A percentile compares a stretch with the other conserved stretches of the same genome.
phyloP scores from a whole-genome alignment of 495 filamentous ascomycete species.

The Neurospora intermedia region DNA sequence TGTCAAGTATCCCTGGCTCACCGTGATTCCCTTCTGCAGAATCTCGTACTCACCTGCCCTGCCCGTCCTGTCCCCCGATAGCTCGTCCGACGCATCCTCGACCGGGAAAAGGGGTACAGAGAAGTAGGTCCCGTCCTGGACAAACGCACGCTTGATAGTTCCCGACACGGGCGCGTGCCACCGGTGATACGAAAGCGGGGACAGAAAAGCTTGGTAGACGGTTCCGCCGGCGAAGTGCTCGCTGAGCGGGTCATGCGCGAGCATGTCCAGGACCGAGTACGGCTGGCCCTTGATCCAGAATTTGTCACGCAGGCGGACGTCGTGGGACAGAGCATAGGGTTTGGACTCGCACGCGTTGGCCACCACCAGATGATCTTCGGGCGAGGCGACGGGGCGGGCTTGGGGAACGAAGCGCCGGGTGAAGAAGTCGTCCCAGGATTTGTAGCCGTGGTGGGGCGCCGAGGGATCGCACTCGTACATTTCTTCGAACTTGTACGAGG shows the following conservation, averaged over 20 bases:
- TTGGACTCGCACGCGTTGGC: conserved; percentile 57
- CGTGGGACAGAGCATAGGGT: conserved; percentile 33
- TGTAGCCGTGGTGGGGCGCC: conserved; percentile 46
- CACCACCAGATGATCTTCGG: conserved; percentile 44
- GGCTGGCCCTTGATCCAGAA: conserved; percentile 67
- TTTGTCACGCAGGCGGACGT: conserved; percentile 35
- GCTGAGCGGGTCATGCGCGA: conserved; percentile 39
- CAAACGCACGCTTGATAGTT: conserved; percentile 41
- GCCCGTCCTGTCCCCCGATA: conserved; percentile 21
- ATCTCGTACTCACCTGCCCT: conserved; percentile 23
- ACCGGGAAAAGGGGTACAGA: conserved; percentile 43
- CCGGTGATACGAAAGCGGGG: conserved; percentile 55
- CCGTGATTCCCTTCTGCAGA: conserved; percentile 23
- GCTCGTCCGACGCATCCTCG: not conserved
- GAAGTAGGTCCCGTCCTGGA: conserved; percentile 58
- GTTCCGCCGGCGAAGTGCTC: conserved; percentile 49
- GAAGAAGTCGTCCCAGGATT: conserved; percentile 72
- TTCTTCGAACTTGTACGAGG: conserved; percentile 39
- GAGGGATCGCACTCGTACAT: conserved; percentile 42
- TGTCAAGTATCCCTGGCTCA: conserved; percentile 49
- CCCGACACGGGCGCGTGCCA: conserved; percentile 60
- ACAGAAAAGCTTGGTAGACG: conserved; percentile 59
- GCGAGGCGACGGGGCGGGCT: conserved; percentile 47
- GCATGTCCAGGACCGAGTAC: conserved; percentile 54
- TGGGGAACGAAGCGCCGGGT: conserved; percentile 42